phyloP scores from a whole-genome alignment of 2,329 filamentous ascomycete species.

The Aschersonia sp. region DNA sequence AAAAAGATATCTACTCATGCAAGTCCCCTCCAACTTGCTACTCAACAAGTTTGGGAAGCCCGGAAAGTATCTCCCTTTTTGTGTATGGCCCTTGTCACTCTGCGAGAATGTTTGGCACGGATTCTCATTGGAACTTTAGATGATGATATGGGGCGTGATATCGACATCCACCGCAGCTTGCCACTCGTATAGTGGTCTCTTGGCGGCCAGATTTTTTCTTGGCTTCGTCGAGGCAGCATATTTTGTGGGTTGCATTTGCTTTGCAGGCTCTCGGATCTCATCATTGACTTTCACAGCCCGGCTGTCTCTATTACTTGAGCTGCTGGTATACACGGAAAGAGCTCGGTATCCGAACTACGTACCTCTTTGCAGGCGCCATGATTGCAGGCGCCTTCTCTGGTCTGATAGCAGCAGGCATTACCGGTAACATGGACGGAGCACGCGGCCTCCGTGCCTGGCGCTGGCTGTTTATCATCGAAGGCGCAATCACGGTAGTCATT shows the following conservation, averaged over 20 bases:
- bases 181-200: constrained; percentile 16
- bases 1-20: constrained; percentile 30
- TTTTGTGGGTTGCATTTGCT: constrained; percentile 17
- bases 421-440: constrained; percentile 44
- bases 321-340: constrained; percentile 59
- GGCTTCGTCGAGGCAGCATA: constrained; percentile 25
- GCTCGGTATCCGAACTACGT: constrained; percentile 47
- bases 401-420: constrained; percentile 49
- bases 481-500: constrained; percentile 46
- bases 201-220: constrained; percentile 22
- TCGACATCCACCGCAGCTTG: constrained; percentile 22
- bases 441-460: constrained; percentile 49
- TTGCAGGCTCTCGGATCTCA: background rate
- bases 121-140: constrained; percentile 12
- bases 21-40: constrained; percentile 35
- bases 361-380: constrained; percentile 53
- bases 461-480: constrained; percentile 44
- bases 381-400: constrained; percentile 61
- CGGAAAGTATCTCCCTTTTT: constrained; percentile 27
- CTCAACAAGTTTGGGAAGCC: constrained; percentile 37
- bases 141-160: constrained; percentile 33
- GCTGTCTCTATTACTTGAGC: constrained; percentile 47
- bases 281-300: constrained; percentile 20
- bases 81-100: constrained; percentile 12
- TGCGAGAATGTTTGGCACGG: background rate